phyloP scores from a whole-genome alignment of 768 basidiomycete species.

The Mycena amicta region DNA sequence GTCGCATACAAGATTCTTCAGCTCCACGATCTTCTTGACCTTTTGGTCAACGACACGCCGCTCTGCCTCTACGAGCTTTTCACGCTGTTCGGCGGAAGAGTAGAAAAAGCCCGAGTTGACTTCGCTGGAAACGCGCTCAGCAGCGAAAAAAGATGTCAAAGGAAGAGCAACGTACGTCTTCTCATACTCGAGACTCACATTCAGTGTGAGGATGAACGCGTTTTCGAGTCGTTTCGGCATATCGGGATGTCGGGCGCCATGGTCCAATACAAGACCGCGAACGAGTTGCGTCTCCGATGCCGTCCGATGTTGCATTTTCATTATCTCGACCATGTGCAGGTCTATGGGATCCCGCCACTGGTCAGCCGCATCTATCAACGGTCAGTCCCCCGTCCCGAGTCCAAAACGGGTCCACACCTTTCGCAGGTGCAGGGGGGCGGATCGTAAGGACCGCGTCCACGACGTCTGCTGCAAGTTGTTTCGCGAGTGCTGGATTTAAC shows the following conservation, averaged over 20 bases:
- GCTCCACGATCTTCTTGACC: slow-evolving; percentile 92
- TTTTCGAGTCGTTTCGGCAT: slow-evolving; percentile 99
- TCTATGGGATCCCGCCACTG: slow-evolving; percentile 90
- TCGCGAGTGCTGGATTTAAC: slow-evolving; percentile 78
- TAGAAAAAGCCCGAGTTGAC: slow-evolving; percentile 99
- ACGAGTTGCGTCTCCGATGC: slow-evolving; percentile 96
- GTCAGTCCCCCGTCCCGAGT: slow-evolving; percentile 1
- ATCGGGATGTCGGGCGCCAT: slow-evolving; percentile 96
- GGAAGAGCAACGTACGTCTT: slow-evolving; percentile 80
- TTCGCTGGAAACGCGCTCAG: slow-evolving; percentile 60
- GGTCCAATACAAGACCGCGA: slow-evolving; percentile 94
- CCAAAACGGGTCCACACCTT: slow-evolving; percentile 45
- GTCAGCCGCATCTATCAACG: slow-evolving; percentile 54
- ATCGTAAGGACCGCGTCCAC: slow-evolving; percentile 95
- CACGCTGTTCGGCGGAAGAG: slow-evolving; percentile 95
- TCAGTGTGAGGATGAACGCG: slow-evolving; percentile 91
- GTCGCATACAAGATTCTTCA: slow-evolving; percentile 96
- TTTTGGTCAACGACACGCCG: slow-evolving; percentile 91
- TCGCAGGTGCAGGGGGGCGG: slow-evolving; percentile 63
- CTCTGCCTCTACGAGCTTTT: slow-evolving; percentile 98
- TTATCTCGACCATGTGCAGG: slow-evolving; percentile 98
- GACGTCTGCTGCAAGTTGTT: slow-evolving; percentile 86
- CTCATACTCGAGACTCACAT: slow-evolving; percentile 98
- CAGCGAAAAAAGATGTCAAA: slow-evolving; percentile 17
- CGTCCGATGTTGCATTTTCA: slow-evolving; percentile 99